Evolutionary conservation across 1,139 yeast genomes (phyloP), one percentile per base, ranked within the genome.

Genomic region (Candida sp.): DNA sequence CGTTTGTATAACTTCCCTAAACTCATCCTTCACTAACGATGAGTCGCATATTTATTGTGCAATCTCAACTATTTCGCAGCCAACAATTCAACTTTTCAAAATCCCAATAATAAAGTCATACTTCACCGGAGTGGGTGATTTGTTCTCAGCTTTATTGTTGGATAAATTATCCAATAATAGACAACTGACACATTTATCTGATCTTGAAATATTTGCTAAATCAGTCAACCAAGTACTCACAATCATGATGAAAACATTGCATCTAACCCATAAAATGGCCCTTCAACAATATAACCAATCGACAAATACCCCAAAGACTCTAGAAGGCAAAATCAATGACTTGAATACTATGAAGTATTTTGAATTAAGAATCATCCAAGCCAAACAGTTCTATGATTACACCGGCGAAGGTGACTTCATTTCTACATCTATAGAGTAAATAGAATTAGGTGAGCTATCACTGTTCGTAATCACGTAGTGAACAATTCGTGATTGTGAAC

Each of bases 81-180:
- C 48, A 39, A 42, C 46, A 7, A 50, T 57, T 5, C 46, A 50
- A 22, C 46, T 60, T 60, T 75, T 77, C 61, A 61, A 71, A 52
- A 70, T 82, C 15, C 81, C 84, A 4, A 63, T 71, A 36, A 77
- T 88, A 43, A 74, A 83, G 39, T 84, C 91, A 2, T 84, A 84
- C 50, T 91, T 91, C 61, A 86, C 95, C 1, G 98, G 99, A 0
- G 90, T 93, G 4, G 99, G 99, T 2, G 99, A 93, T 56, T 67
- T 93, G 36, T 89, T 93, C 59, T 80, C 95, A 0, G 95, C 96
- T 0, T 60, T 91, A 38, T 61, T 90, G 34, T 61, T 87, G 2
- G 93, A 88, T 63, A 72, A 83, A 45, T 64, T 79, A 40, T 67
- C 69, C 53, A 62, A 64, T 35, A 64, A 67, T 47, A 45, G 49